Evolutionary conservation across 2,329 filamentous ascomycete genomes (phyloP).

Genomic region (Myriosclerotinia curreyana): DNA sequence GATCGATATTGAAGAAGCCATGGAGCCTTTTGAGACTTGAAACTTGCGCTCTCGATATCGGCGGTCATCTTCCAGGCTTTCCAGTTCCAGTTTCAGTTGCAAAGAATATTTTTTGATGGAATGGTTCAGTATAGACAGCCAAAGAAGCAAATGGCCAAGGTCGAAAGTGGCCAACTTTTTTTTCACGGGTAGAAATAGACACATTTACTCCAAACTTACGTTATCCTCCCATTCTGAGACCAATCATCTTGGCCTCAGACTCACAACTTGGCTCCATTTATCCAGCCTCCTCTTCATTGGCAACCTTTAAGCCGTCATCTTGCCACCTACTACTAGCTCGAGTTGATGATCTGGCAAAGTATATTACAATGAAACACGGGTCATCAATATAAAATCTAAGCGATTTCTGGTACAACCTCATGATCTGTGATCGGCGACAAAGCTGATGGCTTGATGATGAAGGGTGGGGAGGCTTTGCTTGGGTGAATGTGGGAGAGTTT

Average conservation of each 20-base stretch:
- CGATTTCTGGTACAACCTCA: neutral
- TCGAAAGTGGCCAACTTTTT: neutral
- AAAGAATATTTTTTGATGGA: slow-evolving; percentile 2
- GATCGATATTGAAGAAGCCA: slow-evolving; percentile 29
- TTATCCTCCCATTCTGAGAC: neutral
- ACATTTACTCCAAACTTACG: slow-evolving; percentile 7
- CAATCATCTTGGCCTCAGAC: slow-evolving; percentile 3
- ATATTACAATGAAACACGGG: slow-evolving; percentile 8
- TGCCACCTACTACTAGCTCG: neutral
- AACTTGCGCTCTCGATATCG: slow-evolving; percentile 12
- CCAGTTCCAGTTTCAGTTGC: neutral
- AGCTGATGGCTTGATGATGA: slow-evolving; percentile 8
- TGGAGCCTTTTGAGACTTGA: slow-evolving; percentile 9
- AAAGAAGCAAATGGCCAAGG: slow-evolving; percentile 2
- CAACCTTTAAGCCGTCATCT: neutral
- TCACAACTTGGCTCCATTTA: neutral
- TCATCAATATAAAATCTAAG: neutral
- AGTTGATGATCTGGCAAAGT: slow-evolving; percentile 11
- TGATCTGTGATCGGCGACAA: slow-evolving; percentile 6
- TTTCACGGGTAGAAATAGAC: slow-evolving; percentile 8
- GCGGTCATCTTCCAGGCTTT: slow-evolving; percentile 10
- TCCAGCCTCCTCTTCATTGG: neutral
- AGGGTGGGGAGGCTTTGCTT: neutral
- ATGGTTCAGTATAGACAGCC: neutral
- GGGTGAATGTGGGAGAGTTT: neutral